Evolutionary conservation across 208 protist genomes (phyloP).

Genomic region (Leishmania mexicana): DNA sequence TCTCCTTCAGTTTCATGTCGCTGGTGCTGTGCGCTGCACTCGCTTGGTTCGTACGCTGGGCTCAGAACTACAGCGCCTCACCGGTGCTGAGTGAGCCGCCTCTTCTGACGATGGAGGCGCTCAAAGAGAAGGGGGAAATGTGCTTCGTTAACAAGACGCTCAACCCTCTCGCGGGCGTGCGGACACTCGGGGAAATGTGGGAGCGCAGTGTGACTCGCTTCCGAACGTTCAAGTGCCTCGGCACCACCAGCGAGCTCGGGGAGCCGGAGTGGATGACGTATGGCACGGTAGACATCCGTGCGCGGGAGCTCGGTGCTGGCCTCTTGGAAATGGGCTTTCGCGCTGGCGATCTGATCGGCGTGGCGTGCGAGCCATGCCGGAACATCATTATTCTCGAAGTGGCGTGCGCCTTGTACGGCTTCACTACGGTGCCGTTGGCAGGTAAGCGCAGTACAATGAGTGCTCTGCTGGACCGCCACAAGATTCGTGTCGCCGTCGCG

Average conservation of each 20-base stretch:
- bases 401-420: conserved; percentile 71
- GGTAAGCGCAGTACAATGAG: conserved; percentile 63
- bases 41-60: conserved; percentile 39
- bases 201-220: conserved; percentile 57
- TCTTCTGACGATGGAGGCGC: conserved; percentile 46
- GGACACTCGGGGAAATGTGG: conserved; percentile 69
- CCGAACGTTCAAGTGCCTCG: conserved; percentile 66
- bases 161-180: conserved; percentile 42
- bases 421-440: conserved; percentile 68
- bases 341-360: conserved; percentile 77
- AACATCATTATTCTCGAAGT: conserved; percentile 70
- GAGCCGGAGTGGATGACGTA: conserved; percentile 77
- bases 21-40: conserved; percentile 38
- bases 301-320: conserved; percentile 71
- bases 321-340: conserved; percentile 57
- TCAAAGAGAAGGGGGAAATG: conserved; percentile 44
- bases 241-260: conserved; percentile 47
- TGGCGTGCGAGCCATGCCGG: conserved; percentile 68
- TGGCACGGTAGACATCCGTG: conserved; percentile 61
- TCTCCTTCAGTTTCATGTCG: conserved; percentile 47
- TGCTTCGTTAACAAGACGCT: conserved; percentile 28
- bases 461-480: conserved; percentile 71
- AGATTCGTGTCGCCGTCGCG: conserved; percentile 72
- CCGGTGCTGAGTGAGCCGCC: conserved; percentile 42
- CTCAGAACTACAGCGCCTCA: conserved; percentile 40